Base-by-base conservation (phyloP, 1,284 basidiomycete genomes). In the Malassezia vespertilionis region DNA sequence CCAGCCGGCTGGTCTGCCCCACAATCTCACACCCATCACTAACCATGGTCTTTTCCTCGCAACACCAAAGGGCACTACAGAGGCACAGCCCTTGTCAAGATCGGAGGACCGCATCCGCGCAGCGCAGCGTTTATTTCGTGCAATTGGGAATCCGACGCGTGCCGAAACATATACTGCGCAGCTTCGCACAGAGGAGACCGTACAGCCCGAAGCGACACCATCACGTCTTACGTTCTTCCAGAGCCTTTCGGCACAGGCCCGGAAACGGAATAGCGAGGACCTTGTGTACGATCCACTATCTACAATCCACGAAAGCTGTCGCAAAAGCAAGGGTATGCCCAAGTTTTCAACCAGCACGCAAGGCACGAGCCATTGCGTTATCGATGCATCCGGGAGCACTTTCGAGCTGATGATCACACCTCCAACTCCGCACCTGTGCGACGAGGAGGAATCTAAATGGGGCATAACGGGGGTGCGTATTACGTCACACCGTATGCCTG, bases 361-460 rank as follows among this genome's bases (percentile, higher is more conserved):
- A 10, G 46, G 46, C 15, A 49, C 40, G 14, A 36, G 44, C 14
- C 40, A 49, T 11, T 49, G 46, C 24, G 46, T 49, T 14, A 39
- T 49, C 28, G 46, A 40, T 2, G 44, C 30, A 12, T 18, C 43
- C 14, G 30, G 15, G 8, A 49, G 27, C 23, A 40, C 46, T 5
- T 37, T 50, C 26, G 41, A 43, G 20, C 35, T 50, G 20, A 42
- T 50, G 28, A 35, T 51, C 4, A 44, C 48, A 7, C 48, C 48
- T 24, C 48, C 48, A 3, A 34, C 48, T 10, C 48, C 48, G 0
- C 35, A 22, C 7, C 26, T n/a, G 4, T 32, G 37, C 27, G 32
- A 33, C 15, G 34, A 33, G 14, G 40, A 31, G 12, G 32, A 31
- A 14, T 4, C 9, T 8, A 30, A 28, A 5, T 11, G 26, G 4